Conservation (phyloP, 2,329 filamentous ascomycete species). For the Stagonosporopsis chrysanthemi region DNA sequence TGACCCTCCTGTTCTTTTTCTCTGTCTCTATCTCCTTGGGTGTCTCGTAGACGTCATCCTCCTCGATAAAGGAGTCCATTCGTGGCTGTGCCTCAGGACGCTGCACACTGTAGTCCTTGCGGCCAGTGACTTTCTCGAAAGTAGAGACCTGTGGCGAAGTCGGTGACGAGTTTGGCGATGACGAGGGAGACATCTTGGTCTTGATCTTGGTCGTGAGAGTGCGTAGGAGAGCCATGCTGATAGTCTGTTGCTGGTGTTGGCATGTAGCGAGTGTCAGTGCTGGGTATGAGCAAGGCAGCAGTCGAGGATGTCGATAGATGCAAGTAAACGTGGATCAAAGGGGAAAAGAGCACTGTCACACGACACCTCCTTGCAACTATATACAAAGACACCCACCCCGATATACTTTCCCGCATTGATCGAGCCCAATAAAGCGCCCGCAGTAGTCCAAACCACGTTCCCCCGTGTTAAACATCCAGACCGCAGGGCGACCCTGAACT, state of each 20-base stretch:
- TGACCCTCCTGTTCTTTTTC: conserved; percentile 35
- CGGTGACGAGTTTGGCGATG: conserved; percentile 35
- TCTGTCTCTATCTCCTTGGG: conserved; percentile 21
- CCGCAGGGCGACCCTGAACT: conserved; percentile 21
- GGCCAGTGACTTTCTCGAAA: conserved; percentile 38
- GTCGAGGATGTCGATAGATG: not conserved
- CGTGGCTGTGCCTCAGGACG: conserved; percentile 25
- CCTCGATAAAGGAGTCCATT: conserved; percentile 33
- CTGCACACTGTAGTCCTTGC: conserved; percentile 26
- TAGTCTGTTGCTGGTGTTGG: conserved; percentile 8
- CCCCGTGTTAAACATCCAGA: conserved; percentile 20
- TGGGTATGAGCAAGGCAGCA: not conserved
- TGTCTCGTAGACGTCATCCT: conserved; percentile 21
- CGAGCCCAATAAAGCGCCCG: conserved; percentile 21
- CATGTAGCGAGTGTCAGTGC: conserved; percentile 4
- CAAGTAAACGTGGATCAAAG: conserved; percentile 2
- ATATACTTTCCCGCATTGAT: conserved; percentile 18
- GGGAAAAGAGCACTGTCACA: conserved; percentile 7
- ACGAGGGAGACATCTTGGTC: conserved; percentile 35
- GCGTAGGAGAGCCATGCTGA: conserved; percentile 42
- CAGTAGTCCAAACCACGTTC: conserved; percentile 24
- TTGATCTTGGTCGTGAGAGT: conserved; percentile 42
- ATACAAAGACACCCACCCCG: conserved; percentile 17
- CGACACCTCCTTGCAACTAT: conserved; percentile 18
- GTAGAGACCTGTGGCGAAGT: conserved; percentile 25